phyloP scores from a whole-genome alignment of 495 filamentous ascomycete species.

The Penicillium crystallinum region DNA sequence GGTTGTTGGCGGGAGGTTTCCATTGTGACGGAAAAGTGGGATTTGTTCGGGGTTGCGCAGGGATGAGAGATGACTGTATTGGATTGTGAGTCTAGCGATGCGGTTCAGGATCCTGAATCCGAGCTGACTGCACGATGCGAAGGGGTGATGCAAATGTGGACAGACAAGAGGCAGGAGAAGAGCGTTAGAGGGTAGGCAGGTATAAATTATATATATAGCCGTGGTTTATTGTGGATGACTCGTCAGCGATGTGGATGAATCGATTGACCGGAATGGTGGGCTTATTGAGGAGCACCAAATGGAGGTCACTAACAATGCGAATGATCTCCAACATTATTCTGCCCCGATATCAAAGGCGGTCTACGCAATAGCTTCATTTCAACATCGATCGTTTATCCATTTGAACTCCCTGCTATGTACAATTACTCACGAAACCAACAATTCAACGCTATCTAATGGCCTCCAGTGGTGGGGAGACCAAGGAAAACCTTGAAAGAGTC shows the following conservation, averaged over 20 bases:
- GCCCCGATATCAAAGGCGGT: conserved; percentile 25
- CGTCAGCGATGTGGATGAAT: not conserved
- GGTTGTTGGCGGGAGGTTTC: conserved; percentile 21
- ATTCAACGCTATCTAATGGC: conserved; percentile 36
- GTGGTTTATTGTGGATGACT: not conserved
- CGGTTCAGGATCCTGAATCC: not conserved
- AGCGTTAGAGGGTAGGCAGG: not conserved
- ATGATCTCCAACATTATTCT: conserved; percentile 17
- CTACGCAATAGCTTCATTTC: not conserved
- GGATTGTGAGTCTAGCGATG: not conserved
- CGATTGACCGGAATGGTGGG: not conserved
- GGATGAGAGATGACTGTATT: not conserved
- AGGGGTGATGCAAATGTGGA: not conserved
- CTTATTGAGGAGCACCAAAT: not conserved
- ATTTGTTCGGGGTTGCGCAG: not conserved
- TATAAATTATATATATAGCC: not conserved
- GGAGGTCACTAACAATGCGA: not conserved
- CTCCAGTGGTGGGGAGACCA: conserved; percentile 62
- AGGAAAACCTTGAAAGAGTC: conserved; percentile 73
- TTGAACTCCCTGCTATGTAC: conserved; percentile 2
- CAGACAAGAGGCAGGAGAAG: not conserved
- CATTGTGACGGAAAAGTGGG: conserved; percentile 20
- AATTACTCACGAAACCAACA: not conserved
- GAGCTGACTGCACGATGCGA: conserved; percentile 1
- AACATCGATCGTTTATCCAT: not conserved